Base-by-base conservation (phyloP, 768 basidiomycete genomes). In the Lentinus tigrinus region DNA sequence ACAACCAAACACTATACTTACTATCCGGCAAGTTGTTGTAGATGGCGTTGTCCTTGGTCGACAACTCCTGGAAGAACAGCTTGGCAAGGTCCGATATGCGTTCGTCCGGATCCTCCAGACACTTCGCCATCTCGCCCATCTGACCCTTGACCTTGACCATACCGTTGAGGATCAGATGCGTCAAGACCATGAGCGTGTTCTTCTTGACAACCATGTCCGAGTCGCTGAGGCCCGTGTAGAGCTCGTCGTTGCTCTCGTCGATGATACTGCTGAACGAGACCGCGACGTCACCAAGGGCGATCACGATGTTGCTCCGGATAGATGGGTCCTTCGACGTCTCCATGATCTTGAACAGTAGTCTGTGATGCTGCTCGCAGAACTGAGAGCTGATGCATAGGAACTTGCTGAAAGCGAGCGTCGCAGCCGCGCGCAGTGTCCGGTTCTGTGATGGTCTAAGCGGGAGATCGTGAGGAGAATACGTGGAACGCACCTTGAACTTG, bases 131-230 rank as follows among this genome's bases (percentile, higher is more conserved):
- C 79, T 99, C 97, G 17, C 97, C 97, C 7, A 99, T 79, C 70
- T 99, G 96, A 1, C 97, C 97, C 74, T 99, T 98, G 65, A 98
- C 95, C 74, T 98, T 99, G 81, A 99, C 91, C 97, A 98, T 98
- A 2, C 96, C 96, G 66, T 98, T 98, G 60, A 99, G 75, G 69
- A 98, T 98, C 59, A 99, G 75, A 71, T 98, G 94, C 11, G 95
- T 96, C 55, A 98, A 79, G 28, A 98, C 97, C 96, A 98, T 98
- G 44, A 99, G 81, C 36, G 96, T 97, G 74, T 98, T 98, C 81
- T 98, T 98, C 85, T 98, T 99, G 62, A 99, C 96, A 39, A 89
- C 83, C 10, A 93, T 74, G 65, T 96, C 84, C 39, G 76, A 77
- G 71, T 99, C 97, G 11, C 91, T 89, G 36, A 98, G 82, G 2